A percentile compares a stretch with the other conserved stretches of the same genome.
Conservation (phyloP, 2,329 filamentous ascomycete species). For the Fusarium kyushuense region DNA sequence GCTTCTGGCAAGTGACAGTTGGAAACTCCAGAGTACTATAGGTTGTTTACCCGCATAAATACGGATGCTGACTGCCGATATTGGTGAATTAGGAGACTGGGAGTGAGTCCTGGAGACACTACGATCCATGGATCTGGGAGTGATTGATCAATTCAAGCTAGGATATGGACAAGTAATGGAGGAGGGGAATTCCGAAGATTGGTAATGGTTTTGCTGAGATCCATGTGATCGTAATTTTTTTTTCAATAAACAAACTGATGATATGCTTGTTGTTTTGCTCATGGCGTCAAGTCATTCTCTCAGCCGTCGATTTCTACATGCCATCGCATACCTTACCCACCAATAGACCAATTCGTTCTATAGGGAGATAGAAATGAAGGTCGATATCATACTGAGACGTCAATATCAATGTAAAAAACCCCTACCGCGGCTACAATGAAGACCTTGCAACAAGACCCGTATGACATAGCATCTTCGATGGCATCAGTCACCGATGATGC, state of each 20-base stretch:
- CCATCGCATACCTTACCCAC: background rate
- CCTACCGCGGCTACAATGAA: slow-evolving; percentile 15
- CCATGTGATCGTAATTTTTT: slow-evolving; percentile 2
- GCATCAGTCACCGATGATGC: slow-evolving; percentile 9
- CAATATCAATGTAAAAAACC: background rate
- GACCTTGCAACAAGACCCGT: slow-evolving; percentile 2
- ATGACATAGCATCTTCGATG: background rate
- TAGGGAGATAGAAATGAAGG: background rate
- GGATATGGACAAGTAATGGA: slow-evolving; percentile 6
- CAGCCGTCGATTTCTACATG: background rate
- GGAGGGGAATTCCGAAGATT: slow-evolving; percentile 10
- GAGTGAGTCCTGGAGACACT: slow-evolving; percentile 19
- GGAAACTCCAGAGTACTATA: background rate
- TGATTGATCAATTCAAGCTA: slow-evolving; percentile 25
- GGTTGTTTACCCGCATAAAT: background rate
- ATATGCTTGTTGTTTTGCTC: background rate
- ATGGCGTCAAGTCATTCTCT: background rate
- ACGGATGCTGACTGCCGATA: slow-evolving; percentile 8
- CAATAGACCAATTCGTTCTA: background rate
- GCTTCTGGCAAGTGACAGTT: background rate
- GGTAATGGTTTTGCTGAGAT: slow-evolving; percentile 2
- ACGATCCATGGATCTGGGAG: background rate
- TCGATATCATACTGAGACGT: background rate
- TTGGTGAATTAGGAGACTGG: slow-evolving; percentile 1
- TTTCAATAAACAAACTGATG: slow-evolving; percentile 5